These are phyloP conservation scores for Sugiyamaella paludigena DNA, from an alignment of 1,139 yeast species.

Conservation along the genomic window DNA sequence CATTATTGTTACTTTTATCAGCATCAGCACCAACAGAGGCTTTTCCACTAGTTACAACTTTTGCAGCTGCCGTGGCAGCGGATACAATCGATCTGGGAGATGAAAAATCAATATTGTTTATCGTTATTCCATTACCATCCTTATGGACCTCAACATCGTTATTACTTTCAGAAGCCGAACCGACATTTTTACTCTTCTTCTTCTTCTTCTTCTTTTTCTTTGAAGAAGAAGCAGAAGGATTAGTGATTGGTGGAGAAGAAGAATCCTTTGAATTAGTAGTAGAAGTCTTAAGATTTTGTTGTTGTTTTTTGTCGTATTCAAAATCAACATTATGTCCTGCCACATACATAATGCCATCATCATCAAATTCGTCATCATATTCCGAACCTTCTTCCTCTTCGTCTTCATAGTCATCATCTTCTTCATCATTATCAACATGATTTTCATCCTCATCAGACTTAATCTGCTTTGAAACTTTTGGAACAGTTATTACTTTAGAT, in stretches of 20 bases:
- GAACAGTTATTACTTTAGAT: slow-evolving; percentile 29
- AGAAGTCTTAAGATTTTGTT: not conserved
- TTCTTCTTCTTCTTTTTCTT: slow-evolving; percentile 42
- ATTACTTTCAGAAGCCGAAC: slow-evolving; percentile 28
- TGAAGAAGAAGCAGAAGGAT: slow-evolving; percentile 21
- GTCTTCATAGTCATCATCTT: slow-evolving; percentile 18
- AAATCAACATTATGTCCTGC: slow-evolving; percentile 62
- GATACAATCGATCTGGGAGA: slow-evolving; percentile 47
- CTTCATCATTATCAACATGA: slow-evolving; percentile 54
- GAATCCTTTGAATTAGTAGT: not conserved
- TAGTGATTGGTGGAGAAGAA: not conserved
- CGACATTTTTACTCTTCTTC: slow-evolving; percentile 44
- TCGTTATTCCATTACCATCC: slow-evolving; percentile 32
- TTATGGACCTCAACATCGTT: slow-evolving; percentile 24
- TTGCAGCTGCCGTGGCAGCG: slow-evolving; percentile 31
- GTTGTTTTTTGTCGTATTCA: slow-evolving; percentile 42
- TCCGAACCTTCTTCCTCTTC: slow-evolving; percentile 21
- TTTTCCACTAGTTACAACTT: slow-evolving; percentile 35
- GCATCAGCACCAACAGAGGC: slow-evolving; percentile 16
- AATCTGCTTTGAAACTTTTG: slow-evolving; percentile 11
- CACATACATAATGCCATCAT: slow-evolving; percentile 35
- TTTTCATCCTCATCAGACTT: slow-evolving; percentile 50
- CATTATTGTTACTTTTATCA: not conserved
- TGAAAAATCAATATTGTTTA: slow-evolving; percentile 45
- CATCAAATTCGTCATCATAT: slow-evolving; percentile 20